A percentile compares a stretch with the other conserved stretches of the same genome.
phyloP scores from a whole-genome alignment of 2,329 filamentous ascomycete genomes.

The Didymella glomerata region DNA sequence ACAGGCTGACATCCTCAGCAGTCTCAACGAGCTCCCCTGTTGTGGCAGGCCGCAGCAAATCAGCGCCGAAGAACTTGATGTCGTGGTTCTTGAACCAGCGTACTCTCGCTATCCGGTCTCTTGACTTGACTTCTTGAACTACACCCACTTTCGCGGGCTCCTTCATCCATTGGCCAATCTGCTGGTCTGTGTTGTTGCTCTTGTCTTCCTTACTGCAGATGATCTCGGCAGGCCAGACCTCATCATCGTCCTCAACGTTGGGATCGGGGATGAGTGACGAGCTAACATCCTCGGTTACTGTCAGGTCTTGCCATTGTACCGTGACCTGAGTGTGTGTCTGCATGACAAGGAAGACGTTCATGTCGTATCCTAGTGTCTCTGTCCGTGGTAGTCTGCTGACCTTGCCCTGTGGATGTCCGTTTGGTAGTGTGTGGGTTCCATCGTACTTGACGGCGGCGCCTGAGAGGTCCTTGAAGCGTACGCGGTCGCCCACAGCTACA shows the following conservation, averaged over 20 bases:
- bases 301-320: slow-evolving; percentile 68
- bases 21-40: slow-evolving; percentile 54
- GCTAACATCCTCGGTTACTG: slow-evolving; percentile 57
- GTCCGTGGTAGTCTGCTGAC: slow-evolving; percentile 57
- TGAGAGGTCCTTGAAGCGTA: slow-evolving; percentile 64
- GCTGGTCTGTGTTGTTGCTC: slow-evolving; percentile 12
- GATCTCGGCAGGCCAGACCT: slow-evolving; percentile 66
- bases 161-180: slow-evolving; percentile 43
- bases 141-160: slow-evolving; percentile 63
- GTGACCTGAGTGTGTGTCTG: slow-evolving; percentile 59
- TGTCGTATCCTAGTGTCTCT: slow-evolving; percentile 63
- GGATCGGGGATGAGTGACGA: slow-evolving; percentile 59
- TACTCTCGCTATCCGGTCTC: slow-evolving; percentile 64
- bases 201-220: slow-evolving; percentile 56
- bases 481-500: slow-evolving; percentile 57
- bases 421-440: slow-evolving; percentile 36
- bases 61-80: slow-evolving; percentile 44
- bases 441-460: slow-evolving; percentile 63
- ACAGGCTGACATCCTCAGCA: slow-evolving; percentile 64
- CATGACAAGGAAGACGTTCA: slow-evolving; percentile 65
- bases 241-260: slow-evolving; percentile 63
- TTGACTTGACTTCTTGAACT: slow-evolving; percentile 63
- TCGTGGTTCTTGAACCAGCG: slow-evolving; percentile 59
- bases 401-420: slow-evolving; percentile 51
- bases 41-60: slow-evolving; percentile 54